phyloP scores from a whole-genome alignment of 345 rosid species.

The Zanthoxylum bungeanum region DNA sequence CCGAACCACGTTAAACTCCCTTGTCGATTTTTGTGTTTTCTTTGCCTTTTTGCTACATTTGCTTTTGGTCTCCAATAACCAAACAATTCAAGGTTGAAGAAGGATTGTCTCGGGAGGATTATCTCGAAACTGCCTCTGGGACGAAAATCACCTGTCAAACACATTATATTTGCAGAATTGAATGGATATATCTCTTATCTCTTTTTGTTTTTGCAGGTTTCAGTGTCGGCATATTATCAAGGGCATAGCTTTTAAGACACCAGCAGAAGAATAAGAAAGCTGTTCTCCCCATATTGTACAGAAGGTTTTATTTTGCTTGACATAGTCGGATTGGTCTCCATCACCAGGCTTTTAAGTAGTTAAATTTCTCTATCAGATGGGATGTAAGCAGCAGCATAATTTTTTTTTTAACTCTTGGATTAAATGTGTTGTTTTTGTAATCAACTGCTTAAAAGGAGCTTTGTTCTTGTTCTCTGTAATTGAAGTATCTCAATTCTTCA shows the following conservation, averaged over 20 bases:
- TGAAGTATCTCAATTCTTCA: no score
- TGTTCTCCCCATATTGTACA: not conserved
- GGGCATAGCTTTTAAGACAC: slow-evolving; percentile 55
- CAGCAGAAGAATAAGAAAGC: slow-evolving; percentile 52
- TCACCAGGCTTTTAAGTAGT: not conserved
- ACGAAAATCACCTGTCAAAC: no score
- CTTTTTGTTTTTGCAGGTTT: slow-evolving; percentile 65
- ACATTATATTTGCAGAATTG: not conserved
- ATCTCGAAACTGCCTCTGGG: no score
- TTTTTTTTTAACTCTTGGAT: no score
- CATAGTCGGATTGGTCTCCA: not conserved
- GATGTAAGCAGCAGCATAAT: no score
- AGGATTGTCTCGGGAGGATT: no score
- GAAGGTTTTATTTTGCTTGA: not conserved
- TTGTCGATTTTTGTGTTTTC: no score
- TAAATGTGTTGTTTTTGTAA: not conserved
- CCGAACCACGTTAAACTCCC: no score
- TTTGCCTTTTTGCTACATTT: no score
- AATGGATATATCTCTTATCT: not conserved
- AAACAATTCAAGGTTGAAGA: no score
- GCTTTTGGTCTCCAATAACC: no score
- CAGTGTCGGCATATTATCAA: slow-evolving; percentile 78
- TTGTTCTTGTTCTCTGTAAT: no score
- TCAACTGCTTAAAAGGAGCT: not conserved
- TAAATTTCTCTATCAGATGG: not conserved